A percentile compares a stretch with the other conserved stretches of the same genome.
Conservation (phyloP, 345 rosid genomes). For the Pugionium cornutum region DNA sequence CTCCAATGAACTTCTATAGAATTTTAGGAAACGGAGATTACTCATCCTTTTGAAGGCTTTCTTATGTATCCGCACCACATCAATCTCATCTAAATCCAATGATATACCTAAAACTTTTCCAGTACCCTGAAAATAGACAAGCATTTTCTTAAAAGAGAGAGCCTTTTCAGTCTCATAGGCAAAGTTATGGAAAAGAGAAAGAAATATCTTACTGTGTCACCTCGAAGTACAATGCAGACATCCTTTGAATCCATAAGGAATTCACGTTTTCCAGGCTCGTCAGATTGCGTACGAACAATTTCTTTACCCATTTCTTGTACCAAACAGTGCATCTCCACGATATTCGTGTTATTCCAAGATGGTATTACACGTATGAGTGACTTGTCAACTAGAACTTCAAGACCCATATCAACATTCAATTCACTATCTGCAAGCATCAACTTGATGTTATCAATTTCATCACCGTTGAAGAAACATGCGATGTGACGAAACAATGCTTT, state of each 20-base stretch:
- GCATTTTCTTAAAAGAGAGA: not conserved
- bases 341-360: not conserved
- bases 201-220: constrained; percentile 7
- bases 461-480: constrained; percentile 38
- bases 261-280: constrained; percentile 31
- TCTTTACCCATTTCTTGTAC: constrained; percentile 41
- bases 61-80: not conserved
- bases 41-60: constrained; percentile 25
- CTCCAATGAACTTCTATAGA: constrained; percentile 18
- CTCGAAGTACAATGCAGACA: constrained; percentile 21
- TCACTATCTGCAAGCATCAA: constrained; percentile 23
- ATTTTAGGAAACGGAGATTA: constrained; percentile 31
- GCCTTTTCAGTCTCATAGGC: not conserved
- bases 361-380: constrained; percentile 11
- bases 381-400: constrained; percentile 25
- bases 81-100: constrained; percentile 15
- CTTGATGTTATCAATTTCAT: not conserved
- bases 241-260: constrained; percentile 36
- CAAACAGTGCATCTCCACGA: constrained; percentile 40
- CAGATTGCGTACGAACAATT: constrained; percentile 26
- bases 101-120: constrained; percentile 32
- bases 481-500: constrained; percentile 41
- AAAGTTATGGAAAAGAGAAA: not conserved
- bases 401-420: not conserved
- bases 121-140: constrained; percentile 35